A percentile compares a stretch with the other conserved stretches of the same genome.
These are phyloP conservation scores for Physcomitrium patens DNA, from an alignment of 225 moss, liverwort and hornwort species.

Conservation along the genomic window DNA sequence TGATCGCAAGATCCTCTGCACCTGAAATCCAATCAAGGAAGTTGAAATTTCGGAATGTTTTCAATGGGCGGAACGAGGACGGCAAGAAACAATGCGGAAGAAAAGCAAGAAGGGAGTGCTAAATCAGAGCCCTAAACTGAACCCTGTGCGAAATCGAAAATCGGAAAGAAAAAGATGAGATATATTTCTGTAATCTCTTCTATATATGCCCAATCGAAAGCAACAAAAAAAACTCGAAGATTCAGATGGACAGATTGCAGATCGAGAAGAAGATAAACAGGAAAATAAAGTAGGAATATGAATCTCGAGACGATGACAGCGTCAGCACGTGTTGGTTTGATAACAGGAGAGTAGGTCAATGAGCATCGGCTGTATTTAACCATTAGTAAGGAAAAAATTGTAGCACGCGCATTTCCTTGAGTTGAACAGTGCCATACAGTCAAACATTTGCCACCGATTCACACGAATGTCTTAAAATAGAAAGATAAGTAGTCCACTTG, in stretches of 20 bases:
- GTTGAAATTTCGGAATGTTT: not conserved
- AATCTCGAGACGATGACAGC: not conserved
- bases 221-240: not conserved
- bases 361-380: slow-evolving; percentile 20
- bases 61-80: not conserved
- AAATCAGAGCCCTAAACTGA: not conserved
- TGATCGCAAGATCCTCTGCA: slow-evolving; percentile 13
- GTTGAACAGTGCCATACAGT: not conserved
- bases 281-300: not conserved
- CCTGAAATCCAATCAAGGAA: not conserved
- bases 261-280: not conserved
- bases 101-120: not conserved
- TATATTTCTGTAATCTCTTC: not conserved
- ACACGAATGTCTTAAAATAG: not conserved
- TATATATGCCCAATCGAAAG: not conserved
- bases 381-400: not conserved
- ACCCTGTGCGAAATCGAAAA: not conserved
- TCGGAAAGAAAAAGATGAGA: not conserved
- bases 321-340: not conserved
- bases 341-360: slow-evolving; percentile 14
- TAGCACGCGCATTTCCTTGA: not conserved
- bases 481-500: not conserved
- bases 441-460: not conserved
- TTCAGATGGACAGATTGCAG: not conserved
- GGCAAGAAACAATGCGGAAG: not conserved